Conservation (phyloP, 2,329 filamentous ascomycete species). For the Colletotrichum sp. region DNA sequence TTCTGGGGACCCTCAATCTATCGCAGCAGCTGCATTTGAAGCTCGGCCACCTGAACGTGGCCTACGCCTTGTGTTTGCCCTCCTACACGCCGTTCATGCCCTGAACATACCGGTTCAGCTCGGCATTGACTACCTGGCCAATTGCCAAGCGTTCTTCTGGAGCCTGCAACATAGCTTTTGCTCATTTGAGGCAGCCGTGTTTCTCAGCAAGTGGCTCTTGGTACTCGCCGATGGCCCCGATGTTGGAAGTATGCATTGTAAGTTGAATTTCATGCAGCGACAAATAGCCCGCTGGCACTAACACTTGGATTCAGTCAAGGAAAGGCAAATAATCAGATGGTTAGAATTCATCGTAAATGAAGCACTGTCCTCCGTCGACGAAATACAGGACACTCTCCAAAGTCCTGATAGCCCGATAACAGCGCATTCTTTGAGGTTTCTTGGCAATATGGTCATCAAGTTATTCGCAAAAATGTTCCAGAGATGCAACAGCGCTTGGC, state of each 20-base stretch:
- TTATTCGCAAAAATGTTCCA: neutral
- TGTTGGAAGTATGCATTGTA: neutral
- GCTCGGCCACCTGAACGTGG: neutral
- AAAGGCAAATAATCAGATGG: neutral
- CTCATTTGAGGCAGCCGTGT: neutral
- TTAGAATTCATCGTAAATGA: neutral
- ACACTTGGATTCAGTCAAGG: neutral
- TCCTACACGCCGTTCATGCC: neutral
- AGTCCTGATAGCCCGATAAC: neutral
- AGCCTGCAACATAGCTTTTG: neutral
- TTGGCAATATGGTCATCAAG: neutral
- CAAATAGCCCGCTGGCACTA: neutral
- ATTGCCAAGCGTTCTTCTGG: conserved; percentile 4
- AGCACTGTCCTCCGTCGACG: neutral
- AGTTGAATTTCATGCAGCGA: neutral
- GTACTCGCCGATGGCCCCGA: neutral
- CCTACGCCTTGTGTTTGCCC: neutral
- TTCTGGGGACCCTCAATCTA: neutral
- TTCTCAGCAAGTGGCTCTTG: neutral
- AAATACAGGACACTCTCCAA: neutral
- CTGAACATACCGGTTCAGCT: neutral
- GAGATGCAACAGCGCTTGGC: neutral
- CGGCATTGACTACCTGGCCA: neutral
- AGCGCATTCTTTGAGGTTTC: neutral
- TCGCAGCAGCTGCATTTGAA: neutral